Evolutionary conservation across 805 yeast genomes (phyloP).

Genomic region (Lipomyces mesembrius): DNA sequence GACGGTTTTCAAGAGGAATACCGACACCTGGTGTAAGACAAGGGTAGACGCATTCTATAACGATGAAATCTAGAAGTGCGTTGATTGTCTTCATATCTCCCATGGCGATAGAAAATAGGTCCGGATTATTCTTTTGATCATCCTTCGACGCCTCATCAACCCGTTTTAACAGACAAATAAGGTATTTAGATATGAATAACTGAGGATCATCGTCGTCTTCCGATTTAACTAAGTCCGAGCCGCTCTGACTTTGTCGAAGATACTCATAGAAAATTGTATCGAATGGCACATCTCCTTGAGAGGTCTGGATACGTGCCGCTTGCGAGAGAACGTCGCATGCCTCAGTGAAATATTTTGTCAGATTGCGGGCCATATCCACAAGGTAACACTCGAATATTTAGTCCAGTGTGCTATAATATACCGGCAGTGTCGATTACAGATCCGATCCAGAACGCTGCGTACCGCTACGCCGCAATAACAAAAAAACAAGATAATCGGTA

Average conservation of each 20-base stretch:
- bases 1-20: conserved; percentile 65
- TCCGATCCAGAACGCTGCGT: neutral
- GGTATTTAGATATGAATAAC: conserved; percentile 11
- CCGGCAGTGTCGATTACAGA: neutral
- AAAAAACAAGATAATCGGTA: neutral
- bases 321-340: conserved; percentile 11
- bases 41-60: conserved; percentile 74
- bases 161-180: conserved; percentile 13
- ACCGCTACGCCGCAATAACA: neutral
- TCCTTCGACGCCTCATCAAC: conserved; percentile 29
- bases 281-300: neutral
- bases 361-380: conserved; percentile 1
- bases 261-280: neutral
- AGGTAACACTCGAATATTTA: neutral
- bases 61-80: conserved; percentile 63
- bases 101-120: conserved; percentile 62
- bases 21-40: conserved; percentile 62
- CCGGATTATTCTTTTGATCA: conserved; percentile 30
- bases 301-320: conserved; percentile 5
- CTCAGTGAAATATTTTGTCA: conserved; percentile 8
- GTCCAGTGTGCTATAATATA: neutral
- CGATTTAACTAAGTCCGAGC: neutral
- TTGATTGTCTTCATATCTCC: conserved; percentile 83
- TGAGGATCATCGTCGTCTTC: conserved; percentile 14
- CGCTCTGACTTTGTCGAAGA: neutral